Evolutionary conservation across 768 basidiomycete species (phyloP), one percentile per base, ranked within the genome.

Genomic region (Amyloporia xantha): DNA sequence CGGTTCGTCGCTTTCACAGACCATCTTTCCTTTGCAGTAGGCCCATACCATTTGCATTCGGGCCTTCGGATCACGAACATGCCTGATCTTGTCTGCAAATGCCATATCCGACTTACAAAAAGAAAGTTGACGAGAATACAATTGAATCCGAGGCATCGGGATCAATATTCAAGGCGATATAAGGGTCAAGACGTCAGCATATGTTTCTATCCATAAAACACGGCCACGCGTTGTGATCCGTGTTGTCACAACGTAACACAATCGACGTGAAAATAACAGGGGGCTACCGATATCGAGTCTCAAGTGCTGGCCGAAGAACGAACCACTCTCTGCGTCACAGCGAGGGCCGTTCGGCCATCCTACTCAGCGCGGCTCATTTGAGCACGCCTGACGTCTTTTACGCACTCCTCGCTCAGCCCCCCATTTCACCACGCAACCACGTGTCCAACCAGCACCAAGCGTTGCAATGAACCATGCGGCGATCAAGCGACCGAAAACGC

Each of bases 381-480:
- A 56, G 49, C 33, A 52, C 39, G 45, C 49, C 20, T 38, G 40
- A 50, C 54, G 59, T 62, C 64, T 62, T 70, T 75, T 78, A 82
- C 81, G 81, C 87, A 85, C 86, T 88, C 81, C 86, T 90, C 89
- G 87, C 87, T 91, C 89, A 81, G 87, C 87, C 86, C 88, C 86
- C 89, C 90, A 84, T 91, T 91, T 91, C 89, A 91, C 89, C 89
- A 71, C 86, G 75, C 82, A 76, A 71, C 84, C 79, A 74, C 82
- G 84, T 82, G 84, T 80, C 86, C 86, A 85, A 81, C 87, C 82
- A 75, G 69, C 71, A 70, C 79, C 77, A 80, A 71, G 75, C 77
- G 77, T 72, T 79, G 74, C 69, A 76, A 77, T 71, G 74, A 71
- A 72, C 69, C 71, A 71, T 81, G 82, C 86, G 84, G 87, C 86